Percentiles rank a stretch among this genome's conserved stretches.
phyloP scores from a whole-genome alignment of 768 basidiomycete genomes.

The Mrakia gelida region DNA sequence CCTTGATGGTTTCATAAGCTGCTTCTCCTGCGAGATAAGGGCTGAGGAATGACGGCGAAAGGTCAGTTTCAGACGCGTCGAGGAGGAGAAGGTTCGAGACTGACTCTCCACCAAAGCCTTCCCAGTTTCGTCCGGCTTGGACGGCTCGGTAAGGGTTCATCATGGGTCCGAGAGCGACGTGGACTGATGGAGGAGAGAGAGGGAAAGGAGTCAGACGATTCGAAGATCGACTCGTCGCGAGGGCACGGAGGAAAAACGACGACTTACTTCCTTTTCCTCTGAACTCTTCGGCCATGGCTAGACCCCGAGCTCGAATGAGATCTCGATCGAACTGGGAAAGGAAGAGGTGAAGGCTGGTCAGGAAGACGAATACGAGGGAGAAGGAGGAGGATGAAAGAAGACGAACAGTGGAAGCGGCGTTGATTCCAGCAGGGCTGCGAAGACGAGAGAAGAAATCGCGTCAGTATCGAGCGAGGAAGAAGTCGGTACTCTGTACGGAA shows the following conservation, averaged over 20 bases:
- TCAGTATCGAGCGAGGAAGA: too few relatives aligned
- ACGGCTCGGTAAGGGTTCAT: neutral
- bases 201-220: neutral
- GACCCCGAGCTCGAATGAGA: conserved; percentile 23
- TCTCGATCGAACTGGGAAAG: conserved; percentile 20
- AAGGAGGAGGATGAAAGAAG: neutral
- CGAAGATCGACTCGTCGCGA: too few relatives aligned
- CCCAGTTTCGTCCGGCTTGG: conserved; percentile 14
- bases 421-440: conserved; percentile 69
- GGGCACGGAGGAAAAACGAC: too few relatives aligned
- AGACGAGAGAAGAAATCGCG: too few relatives aligned
- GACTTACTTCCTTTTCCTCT: conserved; percentile 17
- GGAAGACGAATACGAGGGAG: too few relatives aligned
- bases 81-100: neutral
- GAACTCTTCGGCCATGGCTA: conserved; percentile 26
- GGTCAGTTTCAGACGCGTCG: neutral
- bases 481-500: too few relatives aligned
- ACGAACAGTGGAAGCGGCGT: conserved; percentile 61
- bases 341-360: too few relatives aligned
- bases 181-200: neutral
- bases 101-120: conserved; percentile 19
- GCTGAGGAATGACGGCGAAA: neutral
- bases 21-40: conserved; percentile 60
- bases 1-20: conserved; percentile 70
- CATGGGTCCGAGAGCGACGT: conserved; percentile 16